phyloP scores from a whole-genome alignment of 2,329 filamentous ascomycete species.

The Xylaria sp. region DNA sequence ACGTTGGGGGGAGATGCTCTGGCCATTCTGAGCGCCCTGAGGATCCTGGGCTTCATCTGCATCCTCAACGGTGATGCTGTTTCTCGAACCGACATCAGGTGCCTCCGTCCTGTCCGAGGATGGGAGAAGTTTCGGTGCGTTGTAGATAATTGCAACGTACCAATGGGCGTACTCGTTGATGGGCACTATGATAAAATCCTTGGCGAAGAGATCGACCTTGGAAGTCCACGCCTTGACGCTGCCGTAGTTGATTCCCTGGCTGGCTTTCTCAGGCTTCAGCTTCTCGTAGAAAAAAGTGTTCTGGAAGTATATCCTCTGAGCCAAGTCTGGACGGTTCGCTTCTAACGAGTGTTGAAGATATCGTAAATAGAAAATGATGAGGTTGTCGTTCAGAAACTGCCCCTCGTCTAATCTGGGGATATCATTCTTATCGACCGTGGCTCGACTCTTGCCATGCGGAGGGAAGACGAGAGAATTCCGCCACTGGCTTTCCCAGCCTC shows the following conservation, averaged over 20 bases:
- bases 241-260: slow-evolving; percentile 74
- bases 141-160: slow-evolving; percentile 96
- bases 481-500: slow-evolving; percentile 57
- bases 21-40: neutral
- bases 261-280: slow-evolving; percentile 62
- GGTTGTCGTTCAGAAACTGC: slow-evolving; percentile 88
- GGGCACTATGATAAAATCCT: slow-evolving; percentile 88
- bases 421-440: slow-evolving; percentile 71
- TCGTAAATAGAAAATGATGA: slow-evolving; percentile 85
- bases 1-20: slow-evolving; percentile 8
- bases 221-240: slow-evolving; percentile 87
- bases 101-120: slow-evolving; percentile 8
- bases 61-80: slow-evolving; percentile 16
- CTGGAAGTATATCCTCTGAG: slow-evolving; percentile 78
- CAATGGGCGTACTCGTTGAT: slow-evolving; percentile 88
- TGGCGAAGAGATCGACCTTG: slow-evolving; percentile 79
- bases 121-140: slow-evolving; percentile 66
- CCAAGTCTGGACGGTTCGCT: slow-evolving; percentile 54
- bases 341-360: slow-evolving; percentile 67
- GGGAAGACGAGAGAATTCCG: slow-evolving; percentile 65
- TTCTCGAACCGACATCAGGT: neutral
- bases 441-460: slow-evolving; percentile 58
- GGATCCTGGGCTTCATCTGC: slow-evolving; percentile 6
- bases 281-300: slow-evolving; percentile 91
- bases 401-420: slow-evolving; percentile 79